Conservation (phyloP, 208 protist species). For the Blechomonas ayalai region DNA sequence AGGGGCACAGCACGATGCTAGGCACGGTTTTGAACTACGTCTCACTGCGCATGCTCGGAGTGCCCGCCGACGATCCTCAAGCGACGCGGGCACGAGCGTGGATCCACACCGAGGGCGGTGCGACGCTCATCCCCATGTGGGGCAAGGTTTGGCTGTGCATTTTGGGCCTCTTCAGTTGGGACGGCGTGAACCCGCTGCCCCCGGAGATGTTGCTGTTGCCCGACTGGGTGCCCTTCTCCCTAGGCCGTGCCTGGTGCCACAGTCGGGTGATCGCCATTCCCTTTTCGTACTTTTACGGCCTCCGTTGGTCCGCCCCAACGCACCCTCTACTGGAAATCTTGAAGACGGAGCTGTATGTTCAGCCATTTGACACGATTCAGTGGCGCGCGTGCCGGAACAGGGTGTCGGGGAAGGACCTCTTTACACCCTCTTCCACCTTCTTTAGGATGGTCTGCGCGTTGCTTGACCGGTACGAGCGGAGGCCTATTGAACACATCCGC, state of each 20-base stretch:
- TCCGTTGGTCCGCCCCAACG: conserved; percentile 41
- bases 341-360: conserved; percentile 85
- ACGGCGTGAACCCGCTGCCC: conserved; percentile 90
- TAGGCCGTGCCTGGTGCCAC: conserved; percentile 93
- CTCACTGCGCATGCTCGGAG: conserved; percentile 90
- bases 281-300: conserved; percentile 95
- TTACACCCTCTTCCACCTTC: conserved; percentile 83
- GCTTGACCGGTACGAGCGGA: conserved; percentile 79
- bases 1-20: conserved; percentile 94
- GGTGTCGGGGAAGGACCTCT: conserved; percentile 83
- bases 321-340: conserved; percentile 65
- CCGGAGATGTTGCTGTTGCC: conserved; percentile 93
- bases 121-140: conserved; percentile 91
- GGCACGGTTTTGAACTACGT: conserved; percentile 96
- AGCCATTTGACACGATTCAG: conserved; percentile 70
- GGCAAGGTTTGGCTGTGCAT: conserved; percentile 95
- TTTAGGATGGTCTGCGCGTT: conserved; percentile 39
- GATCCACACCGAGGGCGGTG: conserved; percentile 79
- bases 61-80: conserved; percentile 56
- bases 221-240: conserved; percentile 87
- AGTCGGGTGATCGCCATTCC: conserved; percentile 95
- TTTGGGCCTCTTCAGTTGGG: conserved; percentile 90
- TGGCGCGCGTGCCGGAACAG: conserved; percentile 74
- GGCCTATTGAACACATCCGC: conserved; percentile 63
- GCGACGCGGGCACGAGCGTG: conserved; percentile 58